These are phyloP conservation scores for Hanseniaspora clermontiae DNA, from an alignment of 805 yeast species.

Conservation along the genomic window DNA sequence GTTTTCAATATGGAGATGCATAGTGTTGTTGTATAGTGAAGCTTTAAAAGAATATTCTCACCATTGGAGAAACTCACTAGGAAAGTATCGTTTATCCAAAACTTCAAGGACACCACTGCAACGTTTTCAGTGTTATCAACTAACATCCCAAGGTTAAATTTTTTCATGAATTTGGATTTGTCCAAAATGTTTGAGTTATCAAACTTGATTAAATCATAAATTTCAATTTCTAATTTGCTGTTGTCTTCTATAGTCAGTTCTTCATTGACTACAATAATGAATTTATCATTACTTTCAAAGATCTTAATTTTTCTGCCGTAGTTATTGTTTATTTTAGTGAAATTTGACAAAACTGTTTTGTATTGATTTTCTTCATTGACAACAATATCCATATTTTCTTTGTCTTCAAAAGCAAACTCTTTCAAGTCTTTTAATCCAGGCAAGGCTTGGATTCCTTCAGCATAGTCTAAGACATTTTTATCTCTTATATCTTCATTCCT, in stretches of 20 bases:
- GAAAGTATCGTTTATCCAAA: conserved; percentile 9
- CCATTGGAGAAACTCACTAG: conserved; percentile 2
- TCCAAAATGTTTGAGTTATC: background rate
- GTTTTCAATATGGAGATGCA: background rate
- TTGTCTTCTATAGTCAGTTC: background rate
- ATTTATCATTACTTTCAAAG: conserved; percentile 1
- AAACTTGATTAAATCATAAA: background rate
- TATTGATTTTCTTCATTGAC: background rate
- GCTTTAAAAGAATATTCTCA: background rate
- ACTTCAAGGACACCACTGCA: background rate
- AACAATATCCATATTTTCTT: background rate
- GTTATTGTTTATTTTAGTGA: background rate
- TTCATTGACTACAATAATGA: background rate
- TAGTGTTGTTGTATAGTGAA: background rate
- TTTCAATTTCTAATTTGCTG: background rate
- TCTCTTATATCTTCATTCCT: background rate
- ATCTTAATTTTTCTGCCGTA: background rate
- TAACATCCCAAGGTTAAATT: background rate
- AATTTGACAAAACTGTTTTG: background rate
- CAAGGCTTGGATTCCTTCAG: background rate
- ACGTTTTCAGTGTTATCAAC: background rate
- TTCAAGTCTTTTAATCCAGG: background rate
- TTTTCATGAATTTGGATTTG: background rate
- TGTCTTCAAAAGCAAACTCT: background rate
- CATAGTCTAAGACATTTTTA: background rate